phyloP scores from a whole-genome alignment of 352 stramenopile species.

The Phytophthora megakarya region DNA sequence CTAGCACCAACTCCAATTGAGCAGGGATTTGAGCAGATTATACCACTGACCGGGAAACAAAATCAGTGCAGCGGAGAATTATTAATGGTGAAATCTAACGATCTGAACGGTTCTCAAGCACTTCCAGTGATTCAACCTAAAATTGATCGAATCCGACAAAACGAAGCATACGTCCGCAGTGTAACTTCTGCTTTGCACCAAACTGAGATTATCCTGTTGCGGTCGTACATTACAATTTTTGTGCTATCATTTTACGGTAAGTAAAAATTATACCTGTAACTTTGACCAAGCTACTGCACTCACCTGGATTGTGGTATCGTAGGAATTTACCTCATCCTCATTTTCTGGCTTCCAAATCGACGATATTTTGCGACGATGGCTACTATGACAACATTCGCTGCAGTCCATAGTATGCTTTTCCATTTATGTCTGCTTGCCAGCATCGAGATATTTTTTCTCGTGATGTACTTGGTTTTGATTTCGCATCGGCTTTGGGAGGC shows the following conservation, averaged over 20 bases:
- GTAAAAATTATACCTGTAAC: background rate
- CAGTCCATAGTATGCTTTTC: slow-evolving; percentile 7
- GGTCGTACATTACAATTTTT: slow-evolving; percentile 36
- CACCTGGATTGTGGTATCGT: background rate
- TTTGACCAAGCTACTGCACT: background rate
- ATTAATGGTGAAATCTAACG: background rate
- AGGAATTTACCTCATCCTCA: slow-evolving; percentile 25
- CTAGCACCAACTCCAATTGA: background rate
- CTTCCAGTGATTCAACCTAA: background rate
- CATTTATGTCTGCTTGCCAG: slow-evolving; percentile 19
- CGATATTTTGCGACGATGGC: slow-evolving; percentile 34
- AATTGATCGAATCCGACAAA: background rate
- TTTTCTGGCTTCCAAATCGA: slow-evolving; percentile 33
- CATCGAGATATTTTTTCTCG: slow-evolving; percentile 23
- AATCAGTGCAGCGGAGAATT: background rate
- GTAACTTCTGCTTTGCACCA: slow-evolving; percentile 22
- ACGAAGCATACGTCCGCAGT: slow-evolving; percentile 21
- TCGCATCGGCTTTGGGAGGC: background rate
- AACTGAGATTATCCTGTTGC: slow-evolving; percentile 35
- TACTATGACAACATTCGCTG: slow-evolving; percentile 14
- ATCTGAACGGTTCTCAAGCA: background rate
- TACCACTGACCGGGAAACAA: background rate
- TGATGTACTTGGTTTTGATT: slow-evolving; percentile 30
- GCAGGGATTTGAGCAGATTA: background rate
- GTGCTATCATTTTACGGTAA: slow-evolving; percentile 33